A percentile compares a stretch with the other conserved stretches of the same genome.
Evolutionary conservation across 495 filamentous ascomycete species (phyloP).

Genomic region (Neurospora sp.): DNA sequence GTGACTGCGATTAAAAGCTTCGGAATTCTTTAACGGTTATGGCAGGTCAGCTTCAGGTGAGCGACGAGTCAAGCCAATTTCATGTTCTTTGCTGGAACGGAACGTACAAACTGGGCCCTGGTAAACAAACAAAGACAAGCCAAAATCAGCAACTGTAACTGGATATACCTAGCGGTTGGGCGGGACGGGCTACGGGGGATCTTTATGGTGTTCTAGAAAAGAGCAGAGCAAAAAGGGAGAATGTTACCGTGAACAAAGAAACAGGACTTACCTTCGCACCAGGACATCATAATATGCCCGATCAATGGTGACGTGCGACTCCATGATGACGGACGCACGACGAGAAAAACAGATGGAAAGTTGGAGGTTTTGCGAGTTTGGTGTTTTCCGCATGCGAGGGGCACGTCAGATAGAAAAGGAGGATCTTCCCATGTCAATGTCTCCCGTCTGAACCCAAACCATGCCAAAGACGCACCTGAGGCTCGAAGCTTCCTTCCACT

Average conservation of each 20-base stretch:
- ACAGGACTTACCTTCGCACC: conserved; percentile 35
- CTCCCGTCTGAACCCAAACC: neutral
- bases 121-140: neutral
- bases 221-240: neutral
- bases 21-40: conserved; percentile 3
- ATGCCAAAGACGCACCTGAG: neutral
- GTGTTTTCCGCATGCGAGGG: neutral
- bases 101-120: conserved; percentile 21
- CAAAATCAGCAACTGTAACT: neutral
- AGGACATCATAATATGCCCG: conserved; percentile 44
- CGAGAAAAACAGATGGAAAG: neutral
- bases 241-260: neutral
- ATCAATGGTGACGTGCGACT: conserved; percentile 35
- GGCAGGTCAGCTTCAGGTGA: neutral
- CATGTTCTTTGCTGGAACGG: neutral
- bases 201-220: neutral
- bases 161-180: neutral
- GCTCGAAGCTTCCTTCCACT: neutral
- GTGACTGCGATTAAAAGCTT: conserved; percentile 1
- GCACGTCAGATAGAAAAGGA: neutral
- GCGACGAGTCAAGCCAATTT: neutral
- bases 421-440: neutral
- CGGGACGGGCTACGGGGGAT: neutral
- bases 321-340: conserved; percentile 8
- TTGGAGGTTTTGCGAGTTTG: neutral